These are phyloP conservation scores for Volvox carteri DNA, from an alignment of 163 green algal genomes.

Conservation along the genomic window DNA sequence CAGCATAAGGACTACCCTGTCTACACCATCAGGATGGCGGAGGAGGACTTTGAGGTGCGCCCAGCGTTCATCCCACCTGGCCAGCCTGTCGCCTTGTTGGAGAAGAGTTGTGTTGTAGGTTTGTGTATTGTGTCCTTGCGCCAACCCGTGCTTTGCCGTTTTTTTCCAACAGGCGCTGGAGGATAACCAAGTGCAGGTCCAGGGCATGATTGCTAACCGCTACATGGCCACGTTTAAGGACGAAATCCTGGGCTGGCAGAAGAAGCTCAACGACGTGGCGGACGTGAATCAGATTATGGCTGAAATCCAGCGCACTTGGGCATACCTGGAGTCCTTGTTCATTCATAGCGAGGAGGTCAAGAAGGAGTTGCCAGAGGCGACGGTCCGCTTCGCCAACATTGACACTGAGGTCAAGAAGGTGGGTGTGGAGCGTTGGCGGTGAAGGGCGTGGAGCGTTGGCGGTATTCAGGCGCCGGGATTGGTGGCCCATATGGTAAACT, in stretches of 20 bases:
- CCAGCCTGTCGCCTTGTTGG: too few relatives aligned
- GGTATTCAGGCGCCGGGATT: too few relatives aligned
- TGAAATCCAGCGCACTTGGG: conserved; percentile 93
- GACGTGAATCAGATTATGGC: conserved; percentile 88
- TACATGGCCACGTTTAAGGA: conserved; percentile 92
- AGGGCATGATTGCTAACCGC: conserved; percentile 93
- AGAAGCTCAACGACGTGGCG: conserved; percentile 87
- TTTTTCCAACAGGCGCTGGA: conserved; percentile 82
- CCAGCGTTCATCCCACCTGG: background rate
- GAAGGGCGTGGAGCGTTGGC: too few relatives aligned
- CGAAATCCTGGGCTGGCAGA: conserved; percentile 87
- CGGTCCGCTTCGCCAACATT: conserved; percentile 85
- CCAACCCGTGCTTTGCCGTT: too few relatives aligned
- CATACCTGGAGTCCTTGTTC: conserved; percentile 92
- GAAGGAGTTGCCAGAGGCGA: conserved; percentile 89
- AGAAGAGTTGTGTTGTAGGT: too few relatives aligned
- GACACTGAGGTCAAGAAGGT: conserved; percentile 84
- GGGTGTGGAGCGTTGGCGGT: background rate
- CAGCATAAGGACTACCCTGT: conserved; percentile 73
- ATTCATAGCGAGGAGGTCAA: conserved; percentile 92
- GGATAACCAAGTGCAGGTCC: conserved; percentile 87
- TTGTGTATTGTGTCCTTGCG: too few relatives aligned
- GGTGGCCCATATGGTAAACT: too few relatives aligned
- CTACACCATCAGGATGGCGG: conserved; percentile 86
- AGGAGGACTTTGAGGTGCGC: conserved; percentile 89